Percentiles rank a stretch among this genome's conserved stretches.
phyloP scores from a whole-genome alignment of 139 green algal genomes.

The Chlorella sorokiniana region DNA sequence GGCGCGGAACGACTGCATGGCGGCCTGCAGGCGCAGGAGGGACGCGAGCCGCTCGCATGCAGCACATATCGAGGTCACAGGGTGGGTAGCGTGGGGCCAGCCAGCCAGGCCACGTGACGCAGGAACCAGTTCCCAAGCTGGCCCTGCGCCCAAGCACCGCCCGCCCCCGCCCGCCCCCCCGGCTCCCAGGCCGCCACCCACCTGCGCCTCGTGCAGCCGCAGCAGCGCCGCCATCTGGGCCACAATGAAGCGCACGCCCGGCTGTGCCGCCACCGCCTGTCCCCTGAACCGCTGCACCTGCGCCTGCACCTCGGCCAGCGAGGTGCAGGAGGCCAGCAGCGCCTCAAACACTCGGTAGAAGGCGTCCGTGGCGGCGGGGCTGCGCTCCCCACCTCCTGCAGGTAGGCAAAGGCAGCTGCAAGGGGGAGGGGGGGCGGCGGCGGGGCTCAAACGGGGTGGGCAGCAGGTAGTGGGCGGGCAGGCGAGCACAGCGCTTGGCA shows the following conservation, averaged over 20 bases:
- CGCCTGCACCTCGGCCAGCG: background rate
- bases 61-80: too few species aligned
- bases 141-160: background rate
- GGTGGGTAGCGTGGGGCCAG: background rate
- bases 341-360: too few species aligned
- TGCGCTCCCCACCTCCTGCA: too few species aligned
- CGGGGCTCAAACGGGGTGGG: too few species aligned
- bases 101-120: background rate
- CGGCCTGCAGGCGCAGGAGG: background rate
- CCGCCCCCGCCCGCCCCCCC: background rate
- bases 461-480: too few species aligned
- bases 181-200: background rate
- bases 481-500: too few species aligned
- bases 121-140: too few species aligned
- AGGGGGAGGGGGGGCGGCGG: too few species aligned
- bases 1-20: background rate
- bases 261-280: background rate
- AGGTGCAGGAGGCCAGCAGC: too few species aligned
- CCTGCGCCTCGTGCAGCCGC: slow-evolving; percentile 10
- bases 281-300: slow-evolving; percentile 12
- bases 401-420: too few species aligned
- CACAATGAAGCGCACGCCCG: background rate
- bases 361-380: too few species aligned
- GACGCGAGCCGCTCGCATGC: background rate
- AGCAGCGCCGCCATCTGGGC: slow-evolving; percentile 10